These are phyloP conservation scores for Phyllosticta citrichinensis DNA, from an alignment of 2,329 filamentous ascomycete genomes.

Conservation along the genomic window DNA sequence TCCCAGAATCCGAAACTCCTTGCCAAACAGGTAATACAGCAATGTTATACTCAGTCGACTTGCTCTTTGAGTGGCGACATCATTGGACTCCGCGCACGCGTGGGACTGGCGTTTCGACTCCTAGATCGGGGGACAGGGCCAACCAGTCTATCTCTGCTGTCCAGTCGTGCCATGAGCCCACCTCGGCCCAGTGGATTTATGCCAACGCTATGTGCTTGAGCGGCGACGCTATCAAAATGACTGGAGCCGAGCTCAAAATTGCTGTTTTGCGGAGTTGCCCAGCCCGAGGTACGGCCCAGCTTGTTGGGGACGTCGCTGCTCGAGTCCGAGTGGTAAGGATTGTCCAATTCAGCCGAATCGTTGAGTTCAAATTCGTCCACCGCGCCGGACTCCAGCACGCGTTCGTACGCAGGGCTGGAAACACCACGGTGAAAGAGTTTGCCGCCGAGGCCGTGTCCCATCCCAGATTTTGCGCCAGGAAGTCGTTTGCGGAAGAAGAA, in stretches of 20 bases:
- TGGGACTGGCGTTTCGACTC: constrained; percentile 39
- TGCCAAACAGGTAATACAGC: neutral
- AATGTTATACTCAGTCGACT: constrained; percentile 19
- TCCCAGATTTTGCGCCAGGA: neutral
- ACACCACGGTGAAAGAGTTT: constrained; percentile 39
- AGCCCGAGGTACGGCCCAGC: constrained; percentile 53
- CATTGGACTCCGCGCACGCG: constrained; percentile 31
- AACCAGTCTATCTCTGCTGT: constrained; percentile 71
- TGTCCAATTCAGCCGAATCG: constrained; percentile 50
- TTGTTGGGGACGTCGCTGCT: constrained; percentile 51
- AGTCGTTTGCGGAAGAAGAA: constrained; percentile 29
- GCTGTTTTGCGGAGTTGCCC: constrained; percentile 53
- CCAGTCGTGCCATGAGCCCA: constrained; percentile 70
- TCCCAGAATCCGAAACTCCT: neutral
- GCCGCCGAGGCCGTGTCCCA: constrained; percentile 13
- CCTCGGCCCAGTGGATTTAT: constrained; percentile 43
- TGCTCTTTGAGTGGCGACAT: constrained; percentile 26
- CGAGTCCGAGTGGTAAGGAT: constrained; percentile 10
- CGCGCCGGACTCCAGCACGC: constrained; percentile 63
- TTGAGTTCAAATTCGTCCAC: constrained; percentile 67
- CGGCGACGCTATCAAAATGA: constrained; percentile 18
- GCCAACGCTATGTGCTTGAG: constrained; percentile 24
- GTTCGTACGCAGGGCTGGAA: constrained; percentile 56
- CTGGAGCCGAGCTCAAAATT: constrained; percentile 11
- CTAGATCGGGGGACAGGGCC: constrained; percentile 45